A percentile compares a stretch with the other conserved stretches of the same genome.
Conservation (phyloP, 306 rosid species). For the Sophora flavescens region DNA sequence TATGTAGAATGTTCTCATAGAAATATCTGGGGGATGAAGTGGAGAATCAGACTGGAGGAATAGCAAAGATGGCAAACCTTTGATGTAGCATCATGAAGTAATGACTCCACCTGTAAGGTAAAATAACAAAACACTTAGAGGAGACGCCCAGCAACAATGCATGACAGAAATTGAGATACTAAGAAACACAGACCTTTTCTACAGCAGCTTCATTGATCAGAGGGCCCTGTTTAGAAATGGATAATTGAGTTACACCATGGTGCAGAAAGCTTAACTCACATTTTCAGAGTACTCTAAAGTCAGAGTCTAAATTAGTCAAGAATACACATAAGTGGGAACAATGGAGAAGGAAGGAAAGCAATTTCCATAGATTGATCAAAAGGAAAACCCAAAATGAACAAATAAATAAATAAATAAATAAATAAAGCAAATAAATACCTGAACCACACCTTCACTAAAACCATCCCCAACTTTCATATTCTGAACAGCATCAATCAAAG, state of each 20-base stretch:
- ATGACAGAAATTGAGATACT: slow-evolving; percentile 38
- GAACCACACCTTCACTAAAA: slow-evolving; percentile 84
- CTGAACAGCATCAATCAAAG: slow-evolving; percentile 77
- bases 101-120: slow-evolving; percentile 77
- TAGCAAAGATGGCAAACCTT: slow-evolving; percentile 71
- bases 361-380: slow-evolving; percentile 35
- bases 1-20: neutral
- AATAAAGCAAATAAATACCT: slow-evolving; percentile 70
- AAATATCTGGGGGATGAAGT: neutral
- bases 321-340: slow-evolving; percentile 2
- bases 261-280: slow-evolving; percentile 16
- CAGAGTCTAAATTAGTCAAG: neutral
- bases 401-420: neutral
- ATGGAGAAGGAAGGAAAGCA: slow-evolving; percentile 29
- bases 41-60: slow-evolving; percentile 36
- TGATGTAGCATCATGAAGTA: slow-evolving; percentile 82
- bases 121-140: slow-evolving; percentile 44
- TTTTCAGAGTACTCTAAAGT: slow-evolving; percentile 30
- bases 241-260: slow-evolving; percentile 42
- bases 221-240: slow-evolving; percentile 82
- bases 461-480: slow-evolving; percentile 94
- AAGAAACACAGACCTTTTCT: slow-evolving; percentile 67
- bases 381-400: slow-evolving; percentile 19
- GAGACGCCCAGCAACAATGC: slow-evolving; percentile 24
- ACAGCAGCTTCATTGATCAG: slow-evolving; percentile 98